Percentiles rank a stretch among this genome's conserved stretches.
phyloP scores from a whole-genome alignment of 2,329 filamentous ascomycete genomes.

The Fusarium nanum region DNA sequence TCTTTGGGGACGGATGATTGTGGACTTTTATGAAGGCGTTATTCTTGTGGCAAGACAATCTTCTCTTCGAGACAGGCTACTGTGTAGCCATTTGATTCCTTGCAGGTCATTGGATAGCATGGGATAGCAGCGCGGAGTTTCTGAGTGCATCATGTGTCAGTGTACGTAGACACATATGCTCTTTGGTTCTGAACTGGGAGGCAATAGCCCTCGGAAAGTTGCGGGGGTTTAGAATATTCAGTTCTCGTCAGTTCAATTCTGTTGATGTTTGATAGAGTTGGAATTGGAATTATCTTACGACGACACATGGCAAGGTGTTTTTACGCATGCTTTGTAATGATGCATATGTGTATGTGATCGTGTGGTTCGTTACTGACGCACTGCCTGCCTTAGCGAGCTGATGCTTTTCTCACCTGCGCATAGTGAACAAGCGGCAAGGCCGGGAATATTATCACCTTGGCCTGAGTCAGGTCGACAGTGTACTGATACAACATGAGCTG shows the following conservation, averaged over 20 bases:
- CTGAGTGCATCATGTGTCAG: slow-evolving; percentile 33
- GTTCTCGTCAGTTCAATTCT: slow-evolving; percentile 3
- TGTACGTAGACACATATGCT: slow-evolving; percentile 16
- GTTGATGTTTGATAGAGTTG: slow-evolving; percentile 1
- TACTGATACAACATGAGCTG: slow-evolving; percentile 6
- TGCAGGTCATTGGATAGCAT: slow-evolving; percentile 45
- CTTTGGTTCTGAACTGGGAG: slow-evolving; percentile 28
- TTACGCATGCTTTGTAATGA: neutral
- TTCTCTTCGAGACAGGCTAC: slow-evolving; percentile 38
- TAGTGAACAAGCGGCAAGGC: neutral
- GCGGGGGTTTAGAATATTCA: slow-evolving; percentile 28
- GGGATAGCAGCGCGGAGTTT: slow-evolving; percentile 44
- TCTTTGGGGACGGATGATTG: slow-evolving; percentile 50
- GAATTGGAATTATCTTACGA: slow-evolving; percentile 8
- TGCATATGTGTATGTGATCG: neutral
- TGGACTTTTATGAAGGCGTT: slow-evolving; percentile 33
- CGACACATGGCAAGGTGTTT: neutral
- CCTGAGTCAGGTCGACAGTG: neutral
- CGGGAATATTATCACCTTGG: neutral
- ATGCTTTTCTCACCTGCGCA: neutral
- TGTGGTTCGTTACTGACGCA: slow-evolving; percentile 5
- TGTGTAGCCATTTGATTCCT: slow-evolving; percentile 38
- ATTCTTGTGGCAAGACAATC: slow-evolving; percentile 29
- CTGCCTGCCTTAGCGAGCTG: neutral
- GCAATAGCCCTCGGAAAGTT: slow-evolving; percentile 37